A percentile compares a stretch with the other conserved stretches of the same genome.
Conservation (phyloP, 1,284 basidiomycete species). For the Bondarzewia mesenterica region DNA sequence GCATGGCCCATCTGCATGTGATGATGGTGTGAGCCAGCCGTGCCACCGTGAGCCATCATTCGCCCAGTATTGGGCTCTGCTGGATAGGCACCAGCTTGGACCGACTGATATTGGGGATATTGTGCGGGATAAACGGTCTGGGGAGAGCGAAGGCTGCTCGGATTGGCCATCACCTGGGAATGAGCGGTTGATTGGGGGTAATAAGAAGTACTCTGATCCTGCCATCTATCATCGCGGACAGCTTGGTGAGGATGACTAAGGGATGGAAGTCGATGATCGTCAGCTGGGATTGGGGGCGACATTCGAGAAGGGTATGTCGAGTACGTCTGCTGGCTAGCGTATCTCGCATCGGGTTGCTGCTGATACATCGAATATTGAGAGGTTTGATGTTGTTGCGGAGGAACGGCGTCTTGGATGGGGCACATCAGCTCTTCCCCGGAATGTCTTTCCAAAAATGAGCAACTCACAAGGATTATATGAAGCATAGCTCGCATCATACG, state of each 20-base stretch:
- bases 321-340: constrained; percentile 40
- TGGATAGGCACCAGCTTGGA: constrained; percentile 2
- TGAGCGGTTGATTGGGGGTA: constrained; percentile 21
- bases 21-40: constrained; percentile 31
- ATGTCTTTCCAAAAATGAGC: background rate
- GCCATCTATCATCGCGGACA: constrained; percentile 36
- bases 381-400: constrained; percentile 30
- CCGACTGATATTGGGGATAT: constrained; percentile 6
- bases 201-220: constrained; percentile 26
- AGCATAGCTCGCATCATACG: background rate
- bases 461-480: constrained; percentile 4
- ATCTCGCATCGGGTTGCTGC: constrained; percentile 44
- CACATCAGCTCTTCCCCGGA: background rate
- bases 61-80: constrained; percentile 3
- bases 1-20: constrained; percentile 17
- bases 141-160: constrained; percentile 42
- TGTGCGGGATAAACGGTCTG: constrained; percentile 37
- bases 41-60: constrained; percentile 19
- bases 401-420: constrained; percentile 2
- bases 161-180: constrained; percentile 3
- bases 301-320: constrained; percentile 38
- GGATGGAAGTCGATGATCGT: constrained; percentile 39
- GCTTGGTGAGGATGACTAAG: constrained; percentile 26
- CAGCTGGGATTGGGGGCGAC: constrained; percentile 34
- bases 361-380: constrained; percentile 43